Evolutionary conservation across 768 basidiomycete species (phyloP).

Genomic region (Lyophyllum semitale): DNA sequence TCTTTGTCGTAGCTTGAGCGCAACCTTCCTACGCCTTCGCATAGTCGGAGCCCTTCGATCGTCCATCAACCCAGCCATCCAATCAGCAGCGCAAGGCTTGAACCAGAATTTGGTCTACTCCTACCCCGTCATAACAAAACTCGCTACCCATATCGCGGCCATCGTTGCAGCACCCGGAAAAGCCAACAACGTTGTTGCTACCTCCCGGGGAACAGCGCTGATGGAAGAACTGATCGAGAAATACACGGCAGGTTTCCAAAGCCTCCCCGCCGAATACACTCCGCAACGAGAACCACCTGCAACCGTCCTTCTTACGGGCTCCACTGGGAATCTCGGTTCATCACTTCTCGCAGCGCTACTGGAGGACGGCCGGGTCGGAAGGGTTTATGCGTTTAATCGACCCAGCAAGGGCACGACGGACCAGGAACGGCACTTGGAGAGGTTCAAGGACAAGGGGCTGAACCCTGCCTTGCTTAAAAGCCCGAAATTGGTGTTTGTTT

Average conservation of each 20-base stretch:
- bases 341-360: constrained; percentile 17
- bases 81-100: constrained; percentile 26
- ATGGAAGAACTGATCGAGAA: constrained; percentile 39
- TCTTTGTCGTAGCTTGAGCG: constrained; percentile 31
- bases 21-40: constrained; percentile 38
- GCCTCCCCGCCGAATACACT: background rate
- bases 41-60: constrained; percentile 31
- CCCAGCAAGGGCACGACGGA: constrained; percentile 12
- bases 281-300: background rate
- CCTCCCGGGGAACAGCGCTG: background rate
- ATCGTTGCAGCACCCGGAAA: constrained; percentile 9
- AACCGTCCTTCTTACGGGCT: constrained; percentile 20
- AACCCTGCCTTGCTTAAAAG: constrained; percentile 25
- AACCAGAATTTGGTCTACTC: constrained; percentile 30
- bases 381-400: constrained; percentile 21
- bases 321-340: constrained; percentile 22
- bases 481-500: constrained; percentile 34
- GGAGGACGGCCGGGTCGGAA: constrained; percentile 10
- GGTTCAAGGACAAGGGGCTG: constrained; percentile 29
- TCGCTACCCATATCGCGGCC: constrained; percentile 21
- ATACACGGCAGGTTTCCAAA: constrained; percentile 27
- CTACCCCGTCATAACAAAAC: constrained; percentile 26
- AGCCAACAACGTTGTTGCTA: background rate
- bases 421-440: constrained; percentile 16
- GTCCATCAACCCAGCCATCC: constrained; percentile 11